Base-by-base conservation (phyloP, 225 moss, liverwort and hornwort species). In the Marchantia paleacea region DNA sequence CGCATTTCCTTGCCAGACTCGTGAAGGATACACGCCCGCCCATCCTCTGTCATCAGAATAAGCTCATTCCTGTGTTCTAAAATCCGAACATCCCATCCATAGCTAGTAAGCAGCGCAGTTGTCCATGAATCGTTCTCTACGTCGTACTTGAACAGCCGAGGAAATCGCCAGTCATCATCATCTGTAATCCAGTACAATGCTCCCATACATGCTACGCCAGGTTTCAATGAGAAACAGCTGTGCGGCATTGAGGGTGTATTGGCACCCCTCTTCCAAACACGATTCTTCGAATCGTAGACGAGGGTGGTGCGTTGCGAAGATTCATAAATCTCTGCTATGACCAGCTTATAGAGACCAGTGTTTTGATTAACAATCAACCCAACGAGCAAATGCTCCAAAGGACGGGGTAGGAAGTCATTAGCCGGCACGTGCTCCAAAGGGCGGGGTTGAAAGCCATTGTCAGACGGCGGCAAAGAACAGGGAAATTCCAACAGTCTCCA, bases 131-230 rank as follows among this genome's bases (percentile, higher is more conserved):
- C 63, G 8, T 78, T 78, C 50, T 63, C 63, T 6, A 78, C 49
- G 63, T 78, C 77, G 51, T 78, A 78, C 77, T 78, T 78, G 25
- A 62, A 78, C 6, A 78, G 18, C 64, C 77, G 47, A 50, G 63
- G 62, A 64, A 49, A 53, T 5, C 77, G n/a, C 47, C n/a, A 68
- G 8, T 14, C 25, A 0, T 79, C 78, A 25, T 69, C 78, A 52
- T 79, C 78, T 19, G 78, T 28, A 29, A 79, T 52, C 78, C 78
- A 79, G 25, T 79, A 79, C 25, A 79, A 28, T 26, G 78, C 65
- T 7, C 78, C 78, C 10, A 52, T 79, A 8, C 78, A 65, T 26
- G 68, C 15, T 7, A 79, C 67, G 9, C 78, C 78, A 6, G 78
- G 78, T 15, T 66, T 67, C 12, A 26, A n/a, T 25, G 52, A 79